Percentiles rank a stretch among this genome's conserved stretches.
phyloP scores from a whole-genome alignment of 345 rosid genomes.

The Eutrema japonicum region DNA sequence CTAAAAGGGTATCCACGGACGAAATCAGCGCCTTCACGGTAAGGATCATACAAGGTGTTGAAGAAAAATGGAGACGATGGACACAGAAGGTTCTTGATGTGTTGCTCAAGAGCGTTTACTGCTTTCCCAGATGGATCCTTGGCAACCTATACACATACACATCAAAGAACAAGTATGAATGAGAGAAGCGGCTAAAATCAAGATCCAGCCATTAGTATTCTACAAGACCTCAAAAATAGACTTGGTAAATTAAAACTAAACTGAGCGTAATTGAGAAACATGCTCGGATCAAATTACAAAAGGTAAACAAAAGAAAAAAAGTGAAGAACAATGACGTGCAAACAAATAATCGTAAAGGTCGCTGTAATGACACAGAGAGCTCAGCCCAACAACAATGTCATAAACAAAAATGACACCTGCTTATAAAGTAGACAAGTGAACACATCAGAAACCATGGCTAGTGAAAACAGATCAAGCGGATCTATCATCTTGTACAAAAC shows the following conservation, averaged over 20 bases:
- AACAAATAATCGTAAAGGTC: slow-evolving; percentile 33
- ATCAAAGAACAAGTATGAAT: not conserved
- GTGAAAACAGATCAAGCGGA: slow-evolving; percentile 6
- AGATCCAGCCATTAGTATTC: not conserved
- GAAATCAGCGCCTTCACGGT: slow-evolving; percentile 85
- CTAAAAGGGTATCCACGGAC: slow-evolving; percentile 98
- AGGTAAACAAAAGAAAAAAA: not conserved
- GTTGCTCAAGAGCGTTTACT: slow-evolving; percentile 90
- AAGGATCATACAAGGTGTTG: slow-evolving; percentile 96
- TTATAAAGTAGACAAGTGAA: not conserved
- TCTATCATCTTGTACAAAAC: slow-evolving; percentile 12
- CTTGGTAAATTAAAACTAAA: not conserved
- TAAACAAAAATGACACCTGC: not conserved
- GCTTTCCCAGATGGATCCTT: slow-evolving; percentile 84
- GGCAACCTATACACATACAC: slow-evolving; percentile 65
- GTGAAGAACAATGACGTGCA: slow-evolving; percentile 17
- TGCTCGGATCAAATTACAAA: slow-evolving; percentile 7
- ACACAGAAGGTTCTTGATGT: slow-evolving; percentile 80
- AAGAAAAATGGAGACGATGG: slow-evolving; percentile 96
- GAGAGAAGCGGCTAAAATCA: not conserved
- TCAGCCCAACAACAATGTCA: slow-evolving; percentile 26
- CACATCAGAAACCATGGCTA: slow-evolving; percentile 4
- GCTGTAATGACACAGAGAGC: slow-evolving; percentile 24
- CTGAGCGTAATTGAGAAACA: slow-evolving; percentile 15
- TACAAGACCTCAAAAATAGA: not conserved